phyloP scores from a whole-genome alignment of 805 yeast species.

The Wickerhamomyces silvicola region DNA sequence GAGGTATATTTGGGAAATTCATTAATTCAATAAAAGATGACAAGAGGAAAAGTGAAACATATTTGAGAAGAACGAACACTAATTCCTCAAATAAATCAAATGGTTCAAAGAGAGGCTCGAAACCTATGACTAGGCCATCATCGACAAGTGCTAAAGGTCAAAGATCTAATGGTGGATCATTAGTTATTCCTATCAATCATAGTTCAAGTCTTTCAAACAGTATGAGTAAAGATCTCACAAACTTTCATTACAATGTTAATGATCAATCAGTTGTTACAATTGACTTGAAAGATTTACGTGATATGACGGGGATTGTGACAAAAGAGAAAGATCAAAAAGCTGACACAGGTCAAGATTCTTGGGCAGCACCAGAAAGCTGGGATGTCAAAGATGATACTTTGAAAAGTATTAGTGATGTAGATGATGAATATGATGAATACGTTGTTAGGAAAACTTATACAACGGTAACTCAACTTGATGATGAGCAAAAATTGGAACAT shows the following conservation, averaged over 20 bases:
- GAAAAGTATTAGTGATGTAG: conserved; percentile 7
- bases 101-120: too few relatives aligned
- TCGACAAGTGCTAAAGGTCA: too few relatives aligned
- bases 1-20: conserved; percentile 22
- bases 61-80: too few relatives aligned
- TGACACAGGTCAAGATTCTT: conserved; percentile 18
- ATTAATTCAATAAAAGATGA: conserved; percentile 21
- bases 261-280: conserved; percentile 33
- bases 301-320: conserved; percentile 44
- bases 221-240: too few relatives aligned
- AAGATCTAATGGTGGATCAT: too few relatives aligned
- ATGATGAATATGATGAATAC: conserved; percentile 31
- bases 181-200: too few relatives aligned
- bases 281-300: conserved; percentile 34
- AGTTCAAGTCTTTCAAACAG: too few relatives aligned
- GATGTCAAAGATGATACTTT: conserved; percentile 37
- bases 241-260: conserved; percentile 3
- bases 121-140: too few relatives aligned
- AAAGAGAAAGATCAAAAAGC: neutral
- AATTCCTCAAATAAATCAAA: neutral
- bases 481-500: conserved; percentile 22
- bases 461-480: conserved; percentile 24
- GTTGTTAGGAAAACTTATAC: conserved; percentile 30
- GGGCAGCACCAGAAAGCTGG: conserved; percentile 62
- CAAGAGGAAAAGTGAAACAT: too few relatives aligned